Evolutionary conservation across 2,329 filamentous ascomycete species (phyloP), one percentile per base, ranked within the genome.

Genomic region (Clarireedia hainanense): DNA sequence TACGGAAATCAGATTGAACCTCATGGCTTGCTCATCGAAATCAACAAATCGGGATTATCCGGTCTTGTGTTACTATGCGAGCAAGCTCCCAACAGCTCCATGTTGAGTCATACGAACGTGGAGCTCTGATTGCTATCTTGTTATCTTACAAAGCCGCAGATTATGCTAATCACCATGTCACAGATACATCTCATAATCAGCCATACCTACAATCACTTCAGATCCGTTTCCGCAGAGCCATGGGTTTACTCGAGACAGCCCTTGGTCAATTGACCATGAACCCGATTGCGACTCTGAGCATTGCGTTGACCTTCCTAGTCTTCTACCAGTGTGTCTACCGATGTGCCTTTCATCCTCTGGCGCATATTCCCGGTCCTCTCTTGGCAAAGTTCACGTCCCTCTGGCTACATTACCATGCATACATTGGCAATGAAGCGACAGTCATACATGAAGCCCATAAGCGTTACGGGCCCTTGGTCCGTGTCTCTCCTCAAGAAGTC

Each of bases 281-380:
- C 37, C 59, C 60, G 5, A 9, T 63, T 26, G 34, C 42, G 10
- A 36, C 48, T 14, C 26, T 60, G 10, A 17, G 61, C 43, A 30
- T 48, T 20, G 40, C 60, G 6, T 47, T 58, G 36, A 49, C 17
- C 12, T 26, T 52, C 1, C 47, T 64, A 43, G 26, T 66, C 27
- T 23, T 67, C 14, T 45, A 49, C 15, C 52, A 43, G 20, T 57
- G n/a, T 27, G 57, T 71, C 47, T 73, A 74, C 61, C 62, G 67
- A 23, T 46, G 72, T 20, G 67, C 63, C 52, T 61, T 72, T 37
- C 72, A 74, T 52, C 71, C 73, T n/a, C 63, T 74, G 39, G 63
- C 69, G 7, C 66, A 66, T 36, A 64, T 73, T 7, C 73, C 73
- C 2, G 72, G 73, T 0, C 73, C 73, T 14, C 59, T 68, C 3